Percentiles rank a stretch among this genome's conserved stretches.
Evolutionary conservation across 2,329 filamentous ascomycete genomes (phyloP).

Genomic region (Neonectria punicea): DNA sequence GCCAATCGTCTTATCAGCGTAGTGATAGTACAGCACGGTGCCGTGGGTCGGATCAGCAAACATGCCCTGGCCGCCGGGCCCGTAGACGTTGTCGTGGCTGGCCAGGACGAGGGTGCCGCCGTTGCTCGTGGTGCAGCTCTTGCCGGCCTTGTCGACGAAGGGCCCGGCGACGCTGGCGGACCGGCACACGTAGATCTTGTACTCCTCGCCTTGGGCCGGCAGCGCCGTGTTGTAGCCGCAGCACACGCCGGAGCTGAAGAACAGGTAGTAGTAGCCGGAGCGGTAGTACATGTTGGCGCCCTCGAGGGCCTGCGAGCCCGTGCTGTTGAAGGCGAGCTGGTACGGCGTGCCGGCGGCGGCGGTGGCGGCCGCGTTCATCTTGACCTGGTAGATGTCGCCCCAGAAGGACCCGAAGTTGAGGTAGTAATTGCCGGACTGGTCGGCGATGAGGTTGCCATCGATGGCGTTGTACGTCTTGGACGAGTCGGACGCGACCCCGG

Average conservation of each 20-base stretch:
- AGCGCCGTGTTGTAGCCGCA: conserved; percentile 65
- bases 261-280: conserved; percentile 70
- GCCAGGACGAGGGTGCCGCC: conserved; percentile 24
- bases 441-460: conserved; percentile 63
- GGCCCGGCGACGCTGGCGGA: conserved; percentile 60
- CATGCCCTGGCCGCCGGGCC: conserved; percentile 26
- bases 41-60: conserved; percentile 49
- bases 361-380: conserved; percentile 53
- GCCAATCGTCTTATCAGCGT: conserved; percentile 65
- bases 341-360: conserved; percentile 42
- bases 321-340: conserved; percentile 63
- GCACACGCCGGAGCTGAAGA: conserved; percentile 70
- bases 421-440: conserved; percentile 51
- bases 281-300: conserved; percentile 66
- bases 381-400: conserved; percentile 70
- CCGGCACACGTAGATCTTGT: conserved; percentile 74
- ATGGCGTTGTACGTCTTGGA: conserved; percentile 67
- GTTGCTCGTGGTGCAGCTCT: conserved; percentile 62
- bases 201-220: conserved; percentile 69
- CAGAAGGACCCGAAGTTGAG: conserved; percentile 77
- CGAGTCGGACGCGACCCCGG: conserved; percentile 59
- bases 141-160: conserved; percentile 67
- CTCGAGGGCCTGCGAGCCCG: conserved; percentile 64
- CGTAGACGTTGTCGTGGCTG: conserved; percentile 29
- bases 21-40: conserved; percentile 71